A percentile compares a stretch with the other conserved stretches of the same genome.
Conservation (phyloP, 1,284 basidiomycete species). For the Sporisorium iseilematis-ciliati region DNA sequence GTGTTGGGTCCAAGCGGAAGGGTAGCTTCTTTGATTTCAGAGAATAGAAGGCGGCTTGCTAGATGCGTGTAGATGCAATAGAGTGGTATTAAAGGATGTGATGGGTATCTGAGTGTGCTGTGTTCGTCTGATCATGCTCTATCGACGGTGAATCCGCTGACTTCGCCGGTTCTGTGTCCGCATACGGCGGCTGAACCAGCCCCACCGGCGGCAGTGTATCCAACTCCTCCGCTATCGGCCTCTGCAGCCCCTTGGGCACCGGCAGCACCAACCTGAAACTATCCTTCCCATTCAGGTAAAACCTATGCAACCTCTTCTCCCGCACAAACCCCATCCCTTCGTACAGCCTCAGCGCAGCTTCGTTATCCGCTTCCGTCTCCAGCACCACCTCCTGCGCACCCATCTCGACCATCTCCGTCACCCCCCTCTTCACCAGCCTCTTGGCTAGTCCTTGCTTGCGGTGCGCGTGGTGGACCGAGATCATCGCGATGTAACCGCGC, state of each 20-base stretch:
- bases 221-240: conserved; percentile 11
- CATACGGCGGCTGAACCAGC: conserved; percentile 34
- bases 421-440: conserved; percentile 74
- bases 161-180: too few relatives aligned
- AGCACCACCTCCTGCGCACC: conserved; percentile 91
- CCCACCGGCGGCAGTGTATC: conserved; percentile 22
- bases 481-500: conserved; percentile 97
- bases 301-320: conserved; percentile 92
- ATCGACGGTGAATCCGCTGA: neutral
- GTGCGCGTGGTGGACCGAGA: conserved; percentile 70
- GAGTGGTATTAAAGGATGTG: neutral
- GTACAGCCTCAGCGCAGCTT: conserved; percentile 86
- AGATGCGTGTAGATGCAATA: too few relatives aligned
- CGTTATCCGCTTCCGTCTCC: conserved; percentile 96
- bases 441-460: conserved; percentile 73
- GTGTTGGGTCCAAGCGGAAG: neutral
- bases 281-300: conserved; percentile 85
- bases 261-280: conserved; percentile 63
- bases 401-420: conserved; percentile 81
- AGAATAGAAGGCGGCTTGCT: too few relatives aligned
- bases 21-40: neutral
- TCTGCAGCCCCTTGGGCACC: conserved; percentile 22
- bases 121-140: too few relatives aligned
- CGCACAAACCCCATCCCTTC: conserved; percentile 92
- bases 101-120: conserved; percentile 2